These are phyloP conservation scores for Sporothrix variecibatus DNA, from an alignment of 2,329 filamentous ascomycete genomes.

Conservation along the genomic window DNA sequence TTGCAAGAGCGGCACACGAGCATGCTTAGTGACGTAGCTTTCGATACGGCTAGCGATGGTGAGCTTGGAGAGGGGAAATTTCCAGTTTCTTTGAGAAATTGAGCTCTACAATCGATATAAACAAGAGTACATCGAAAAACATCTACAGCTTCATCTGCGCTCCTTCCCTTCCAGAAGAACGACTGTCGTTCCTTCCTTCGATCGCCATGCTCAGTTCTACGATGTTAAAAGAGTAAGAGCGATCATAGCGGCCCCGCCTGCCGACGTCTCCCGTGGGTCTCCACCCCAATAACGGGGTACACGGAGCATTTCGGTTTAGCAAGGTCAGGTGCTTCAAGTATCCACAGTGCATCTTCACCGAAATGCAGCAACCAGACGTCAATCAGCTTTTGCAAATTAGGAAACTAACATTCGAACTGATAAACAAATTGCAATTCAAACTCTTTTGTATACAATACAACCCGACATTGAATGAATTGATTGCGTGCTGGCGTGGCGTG, in stretches of 20 bases:
- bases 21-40: neutral
- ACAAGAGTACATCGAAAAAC: neutral
- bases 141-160: neutral
- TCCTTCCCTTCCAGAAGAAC: neutral
- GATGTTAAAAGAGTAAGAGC: neutral
- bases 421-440: neutral
- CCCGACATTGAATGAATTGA: neutral
- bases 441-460: neutral
- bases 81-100: neutral
- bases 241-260: conserved; percentile 17
- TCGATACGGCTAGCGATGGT: neutral
- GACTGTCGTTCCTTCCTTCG: neutral
- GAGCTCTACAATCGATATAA: neutral
- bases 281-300: neutral
- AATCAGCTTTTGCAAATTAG: neutral
- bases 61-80: neutral
- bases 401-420: neutral
- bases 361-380: neutral
- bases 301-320: neutral
- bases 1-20: neutral
- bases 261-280: conserved; percentile 10
- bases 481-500: conserved; percentile 9
- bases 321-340: conserved; percentile 10
- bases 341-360: conserved; percentile 2
- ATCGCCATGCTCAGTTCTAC: neutral